Conservation (phyloP, 1,284 basidiomycete species). For the Cutaneotrichosporon mucoides region DNA sequence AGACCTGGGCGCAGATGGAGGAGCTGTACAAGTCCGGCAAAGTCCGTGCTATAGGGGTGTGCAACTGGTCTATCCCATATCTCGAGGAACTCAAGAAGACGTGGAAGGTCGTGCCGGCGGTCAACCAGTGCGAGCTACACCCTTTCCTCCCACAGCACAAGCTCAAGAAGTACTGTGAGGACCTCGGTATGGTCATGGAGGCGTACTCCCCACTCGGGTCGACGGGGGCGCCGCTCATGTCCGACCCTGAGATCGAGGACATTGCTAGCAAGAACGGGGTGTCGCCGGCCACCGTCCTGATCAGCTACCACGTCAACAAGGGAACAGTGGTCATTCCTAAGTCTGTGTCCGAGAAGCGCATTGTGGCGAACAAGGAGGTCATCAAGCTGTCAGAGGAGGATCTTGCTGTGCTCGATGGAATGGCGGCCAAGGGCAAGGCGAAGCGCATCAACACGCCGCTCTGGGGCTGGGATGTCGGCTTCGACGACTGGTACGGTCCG, state of each 20-base stretch:
- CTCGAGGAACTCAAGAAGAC: slow-evolving; percentile 50
- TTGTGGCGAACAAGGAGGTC: slow-evolving; percentile 51
- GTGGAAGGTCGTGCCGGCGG: slow-evolving; percentile 41
- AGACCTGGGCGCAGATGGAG: slow-evolving; percentile 49
- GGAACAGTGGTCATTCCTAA: slow-evolving; percentile 53
- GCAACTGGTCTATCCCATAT: slow-evolving; percentile 52
- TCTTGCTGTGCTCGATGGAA: slow-evolving; percentile 40
- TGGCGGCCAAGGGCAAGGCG: slow-evolving; percentile 56
- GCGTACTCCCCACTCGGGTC: slow-evolving; percentile 52
- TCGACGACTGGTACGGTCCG: slow-evolving; percentile 31
- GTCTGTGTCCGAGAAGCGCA: slow-evolving; percentile 51
- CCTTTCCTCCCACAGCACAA: slow-evolving; percentile 49
- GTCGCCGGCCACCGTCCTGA: slow-evolving; percentile 52
- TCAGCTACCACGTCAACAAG: slow-evolving; percentile 54
- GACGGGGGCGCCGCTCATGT: slow-evolving; percentile 48
- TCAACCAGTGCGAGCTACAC: slow-evolving; percentile 49
- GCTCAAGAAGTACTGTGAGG: slow-evolving; percentile 51
- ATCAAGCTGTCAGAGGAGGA: slow-evolving; percentile 49
- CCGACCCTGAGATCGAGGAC: slow-evolving; percentile 46
- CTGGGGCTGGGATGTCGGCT: slow-evolving; percentile 37
- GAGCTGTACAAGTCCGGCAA: slow-evolving; percentile 49
- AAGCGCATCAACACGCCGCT: slow-evolving; percentile 36
- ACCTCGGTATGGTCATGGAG: slow-evolving; percentile 51
- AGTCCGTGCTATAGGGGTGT: slow-evolving; percentile 50
- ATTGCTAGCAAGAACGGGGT: slow-evolving; percentile 42